A percentile compares a stretch with the other conserved stretches of the same genome.
These are phyloP conservation scores for Brassica cretica DNA, from an alignment of 345 rosid genomes.

Conservation along the genomic window DNA sequence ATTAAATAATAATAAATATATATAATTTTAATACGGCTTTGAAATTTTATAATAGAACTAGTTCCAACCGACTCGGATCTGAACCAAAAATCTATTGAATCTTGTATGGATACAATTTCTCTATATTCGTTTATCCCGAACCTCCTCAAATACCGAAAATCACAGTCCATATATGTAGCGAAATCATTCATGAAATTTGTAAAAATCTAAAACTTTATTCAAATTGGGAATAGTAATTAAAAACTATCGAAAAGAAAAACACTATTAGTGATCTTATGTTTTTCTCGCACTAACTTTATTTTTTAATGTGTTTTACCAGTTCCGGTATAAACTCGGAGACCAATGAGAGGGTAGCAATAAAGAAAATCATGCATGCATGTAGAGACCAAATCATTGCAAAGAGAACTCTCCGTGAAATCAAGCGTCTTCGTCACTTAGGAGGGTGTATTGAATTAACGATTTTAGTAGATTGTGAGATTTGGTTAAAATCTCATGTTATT, in stretches of 20 bases:
- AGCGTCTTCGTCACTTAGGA: constrained; percentile 92
- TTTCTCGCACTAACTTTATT: neutral
- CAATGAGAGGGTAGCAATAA: constrained; percentile 74
- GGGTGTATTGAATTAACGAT: too few species aligned
- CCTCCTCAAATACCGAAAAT: neutral
- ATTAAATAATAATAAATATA: too few species aligned
- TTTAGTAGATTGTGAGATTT: too few species aligned
- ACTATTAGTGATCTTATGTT: neutral
- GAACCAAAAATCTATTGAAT: neutral
- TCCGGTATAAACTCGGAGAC: constrained; percentile 78
- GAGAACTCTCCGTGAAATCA: constrained; percentile 96
- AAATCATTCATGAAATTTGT: neutral
- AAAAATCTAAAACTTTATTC: neutral
- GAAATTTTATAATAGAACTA: neutral
- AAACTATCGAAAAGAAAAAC: neutral
- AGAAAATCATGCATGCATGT: constrained; percentile 81
- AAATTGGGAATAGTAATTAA: neutral
- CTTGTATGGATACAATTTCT: neutral
- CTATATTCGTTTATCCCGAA: neutral
- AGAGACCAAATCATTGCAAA: constrained; percentile 79
- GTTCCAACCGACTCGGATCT: neutral
- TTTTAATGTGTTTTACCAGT: constrained; percentile 34
- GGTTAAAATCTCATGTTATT: too few species aligned
- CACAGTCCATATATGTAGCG: neutral
- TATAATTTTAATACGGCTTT: too few species aligned